Conservation (phyloP, 2,329 filamentous ascomycete species). For the Fusarium sp. region DNA sequence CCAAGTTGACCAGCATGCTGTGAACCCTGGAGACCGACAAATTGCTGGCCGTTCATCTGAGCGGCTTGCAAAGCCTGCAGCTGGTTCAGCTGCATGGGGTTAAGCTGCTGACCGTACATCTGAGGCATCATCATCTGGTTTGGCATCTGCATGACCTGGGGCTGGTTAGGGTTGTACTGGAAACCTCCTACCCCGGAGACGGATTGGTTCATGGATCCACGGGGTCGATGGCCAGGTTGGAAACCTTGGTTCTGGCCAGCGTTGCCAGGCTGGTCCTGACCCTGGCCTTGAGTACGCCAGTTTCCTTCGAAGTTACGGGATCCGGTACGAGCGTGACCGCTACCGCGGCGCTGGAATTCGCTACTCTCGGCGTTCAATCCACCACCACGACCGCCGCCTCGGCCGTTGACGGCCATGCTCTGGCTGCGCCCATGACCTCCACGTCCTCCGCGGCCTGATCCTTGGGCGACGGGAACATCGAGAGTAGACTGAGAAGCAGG, state of each 20-base stretch:
- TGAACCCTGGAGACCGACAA: conserved; percentile 74
- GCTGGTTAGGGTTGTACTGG: conserved; percentile 83
- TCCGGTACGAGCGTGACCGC: conserved; percentile 81
- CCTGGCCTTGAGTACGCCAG: conserved; percentile 84
- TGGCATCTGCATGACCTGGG: conserved; percentile 86
- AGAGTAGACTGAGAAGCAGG: conserved; percentile 46
- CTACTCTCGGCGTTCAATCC: conserved; percentile 60
- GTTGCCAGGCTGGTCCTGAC: conserved; percentile 66
- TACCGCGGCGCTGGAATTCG: conserved; percentile 81
- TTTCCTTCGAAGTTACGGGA: conserved; percentile 98
- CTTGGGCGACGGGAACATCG: conserved; percentile 53
- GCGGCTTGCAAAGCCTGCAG: conserved; percentile 92
- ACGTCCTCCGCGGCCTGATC: conserved; percentile 64
- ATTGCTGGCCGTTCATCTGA: conserved; percentile 80
- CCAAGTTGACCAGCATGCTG: conserved; percentile 77
- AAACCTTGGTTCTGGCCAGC: conserved; percentile 75
- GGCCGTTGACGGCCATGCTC: conserved; percentile 84
- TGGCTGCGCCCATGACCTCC: conserved; percentile 82
- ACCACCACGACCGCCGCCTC: conserved; percentile 76
- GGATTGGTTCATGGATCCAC: conserved; percentile 87
- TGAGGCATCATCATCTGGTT: conserved; percentile 88
- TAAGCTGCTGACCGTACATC: conserved; percentile 89
- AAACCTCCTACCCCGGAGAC: conserved; percentile 86
- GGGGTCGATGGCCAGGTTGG: conserved; percentile 90
- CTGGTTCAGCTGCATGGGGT: conserved; percentile 87